phyloP scores from a whole-genome alignment of 345 rosid species.

The Laguncularia racemosa region DNA sequence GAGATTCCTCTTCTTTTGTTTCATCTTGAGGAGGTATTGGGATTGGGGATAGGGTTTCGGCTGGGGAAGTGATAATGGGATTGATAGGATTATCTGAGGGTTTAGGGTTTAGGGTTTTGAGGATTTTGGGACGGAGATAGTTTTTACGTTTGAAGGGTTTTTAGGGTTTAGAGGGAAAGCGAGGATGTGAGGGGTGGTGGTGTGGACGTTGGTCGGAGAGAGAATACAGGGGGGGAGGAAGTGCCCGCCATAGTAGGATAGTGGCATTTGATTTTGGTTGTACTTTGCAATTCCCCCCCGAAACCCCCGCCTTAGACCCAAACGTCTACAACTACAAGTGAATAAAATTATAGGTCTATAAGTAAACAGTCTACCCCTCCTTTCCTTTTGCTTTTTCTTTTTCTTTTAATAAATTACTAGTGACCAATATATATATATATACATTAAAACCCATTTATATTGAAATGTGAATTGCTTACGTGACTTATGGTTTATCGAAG shows the following conservation, averaged over 20 bases:
- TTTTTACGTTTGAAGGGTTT: conserved; percentile 41
- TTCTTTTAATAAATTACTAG: too few species aligned
- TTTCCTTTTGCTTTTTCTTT: too few species aligned
- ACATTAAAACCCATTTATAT: too few species aligned
- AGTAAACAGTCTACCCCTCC: too few species aligned
- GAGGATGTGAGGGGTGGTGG: conserved; percentile 1
- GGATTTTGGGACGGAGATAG: conserved; percentile 71
- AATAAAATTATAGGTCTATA: too few species aligned
- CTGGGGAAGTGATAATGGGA: conserved; percentile 2
- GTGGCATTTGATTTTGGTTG: too few species aligned
- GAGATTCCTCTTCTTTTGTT: conserved; percentile 1
- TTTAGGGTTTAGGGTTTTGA: conserved; percentile 52
- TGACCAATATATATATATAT: too few species aligned
- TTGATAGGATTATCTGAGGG: not conserved
- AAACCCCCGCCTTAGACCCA: too few species aligned
- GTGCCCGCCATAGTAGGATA: not conserved
- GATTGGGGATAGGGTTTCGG: not conserved
- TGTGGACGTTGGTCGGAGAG: not conserved
- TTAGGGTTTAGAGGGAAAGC: conserved; percentile 15
- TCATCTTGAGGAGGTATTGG: conserved; percentile 9
- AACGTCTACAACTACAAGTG: too few species aligned
- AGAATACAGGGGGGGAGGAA: conserved; percentile 1
- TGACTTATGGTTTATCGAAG: too few species aligned
- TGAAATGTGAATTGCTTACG: too few species aligned
- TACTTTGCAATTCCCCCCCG: too few species aligned